Evolutionary conservation across 139 green algal species (phyloP).

Genomic region (Coelastrella sp.): DNA sequence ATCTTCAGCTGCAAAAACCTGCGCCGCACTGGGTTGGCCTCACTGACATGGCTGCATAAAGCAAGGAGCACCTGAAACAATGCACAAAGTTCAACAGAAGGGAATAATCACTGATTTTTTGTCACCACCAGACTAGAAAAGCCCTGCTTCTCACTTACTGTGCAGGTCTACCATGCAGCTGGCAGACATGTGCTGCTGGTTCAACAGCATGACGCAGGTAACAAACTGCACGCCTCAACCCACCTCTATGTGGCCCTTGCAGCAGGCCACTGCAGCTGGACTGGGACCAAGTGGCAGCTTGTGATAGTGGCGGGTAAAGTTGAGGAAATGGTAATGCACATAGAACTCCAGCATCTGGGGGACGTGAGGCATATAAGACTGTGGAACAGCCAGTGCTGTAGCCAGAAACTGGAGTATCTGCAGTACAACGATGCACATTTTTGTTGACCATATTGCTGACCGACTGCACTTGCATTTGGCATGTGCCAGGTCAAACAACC

Average conservation of each 20-base stretch:
- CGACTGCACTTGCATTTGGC: background rate
- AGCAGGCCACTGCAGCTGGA: background rate
- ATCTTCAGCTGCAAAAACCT: conserved; percentile 39
- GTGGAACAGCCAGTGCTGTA: background rate
- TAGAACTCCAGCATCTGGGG: conserved; percentile 36
- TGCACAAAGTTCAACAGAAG: background rate
- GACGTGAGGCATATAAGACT: background rate
- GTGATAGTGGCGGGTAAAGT: conserved; percentile 37
- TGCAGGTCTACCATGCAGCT: too few relatives aligned
- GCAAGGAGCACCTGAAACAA: conserved; percentile 27
- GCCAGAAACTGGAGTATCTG: conserved; percentile 36
- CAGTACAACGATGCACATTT: background rate
- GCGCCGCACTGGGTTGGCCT: conserved; percentile 23
- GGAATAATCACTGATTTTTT: background rate
- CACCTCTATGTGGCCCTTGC: conserved; percentile 42
- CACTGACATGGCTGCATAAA: conserved; percentile 6
- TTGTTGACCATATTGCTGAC: background rate
- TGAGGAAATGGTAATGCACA: conserved; percentile 37
- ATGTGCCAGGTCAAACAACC: background rate
- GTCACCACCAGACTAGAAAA: background rate
- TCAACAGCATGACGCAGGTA: too few relatives aligned
- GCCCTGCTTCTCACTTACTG: too few relatives aligned
- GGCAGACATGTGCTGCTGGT: too few relatives aligned
- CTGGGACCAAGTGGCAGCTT: background rate
- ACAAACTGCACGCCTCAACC: too few relatives aligned